Percentiles rank a stretch among this genome's conserved stretches.
Evolutionary conservation across 202 grass and related monocot species (phyloP).

Genomic region (Brachypodium distachyon): DNA sequence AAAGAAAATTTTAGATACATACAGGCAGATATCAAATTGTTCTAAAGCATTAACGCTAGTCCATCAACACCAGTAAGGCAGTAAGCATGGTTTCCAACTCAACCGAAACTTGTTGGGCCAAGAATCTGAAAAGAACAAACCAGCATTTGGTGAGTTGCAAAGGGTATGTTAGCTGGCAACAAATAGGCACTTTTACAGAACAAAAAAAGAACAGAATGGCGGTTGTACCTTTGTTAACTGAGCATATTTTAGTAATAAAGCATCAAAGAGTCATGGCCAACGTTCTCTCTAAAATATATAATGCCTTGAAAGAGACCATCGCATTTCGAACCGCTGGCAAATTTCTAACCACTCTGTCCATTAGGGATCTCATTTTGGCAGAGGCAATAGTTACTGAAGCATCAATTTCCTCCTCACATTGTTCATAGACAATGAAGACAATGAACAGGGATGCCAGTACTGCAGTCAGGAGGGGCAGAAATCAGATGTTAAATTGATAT

Average conservation of each 20-base stretch:
- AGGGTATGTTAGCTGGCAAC: not conserved
- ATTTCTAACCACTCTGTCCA: slow-evolving; percentile 22
- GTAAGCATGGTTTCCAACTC: not conserved
- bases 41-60: not conserved
- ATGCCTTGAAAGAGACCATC: slow-evolving; percentile 25
- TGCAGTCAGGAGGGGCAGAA: slow-evolving; percentile 17
- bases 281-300: slow-evolving; percentile 19
- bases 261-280: slow-evolving; percentile 23
- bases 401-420: slow-evolving; percentile 82
- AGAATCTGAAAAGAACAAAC: not conserved
- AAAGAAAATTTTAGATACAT: not conserved
- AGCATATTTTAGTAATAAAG: not conserved
- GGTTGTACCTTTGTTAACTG: not conserved
- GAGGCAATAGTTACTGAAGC: slow-evolving; percentile 28
- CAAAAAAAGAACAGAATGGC: not conserved
- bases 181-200: not conserved
- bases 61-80: not conserved
- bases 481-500: slow-evolving; percentile 15
- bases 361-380: slow-evolving; percentile 36
- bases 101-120: not conserved
- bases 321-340: slow-evolving; percentile 34
- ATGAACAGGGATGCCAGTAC: slow-evolving; percentile 62
- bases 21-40: not conserved
- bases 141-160: slow-evolving; percentile 1
- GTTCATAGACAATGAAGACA: slow-evolving; percentile 92